Evolutionary conservation across 352 stramenopile species (phyloP).

Genomic region (Hyaloperonospora arabidopsidis): DNA sequence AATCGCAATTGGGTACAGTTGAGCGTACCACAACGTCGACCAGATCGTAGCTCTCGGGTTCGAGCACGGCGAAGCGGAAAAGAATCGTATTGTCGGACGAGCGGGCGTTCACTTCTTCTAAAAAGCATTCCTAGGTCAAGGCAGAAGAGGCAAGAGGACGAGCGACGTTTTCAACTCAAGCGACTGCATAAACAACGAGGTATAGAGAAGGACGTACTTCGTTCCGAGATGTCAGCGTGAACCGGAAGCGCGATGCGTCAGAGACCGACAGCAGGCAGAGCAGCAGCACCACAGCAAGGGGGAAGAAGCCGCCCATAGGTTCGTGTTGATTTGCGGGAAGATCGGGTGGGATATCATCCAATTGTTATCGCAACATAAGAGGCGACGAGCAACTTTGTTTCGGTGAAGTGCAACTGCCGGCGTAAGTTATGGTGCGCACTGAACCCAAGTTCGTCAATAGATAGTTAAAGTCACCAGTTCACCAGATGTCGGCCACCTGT

Average conservation of each 20-base stretch:
- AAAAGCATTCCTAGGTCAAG: slow-evolving; percentile 41
- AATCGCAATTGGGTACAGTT: not conserved
- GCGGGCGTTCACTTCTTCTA: slow-evolving; percentile 48
- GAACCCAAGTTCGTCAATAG: too few relatives aligned
- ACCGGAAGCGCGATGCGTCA: slow-evolving; percentile 42
- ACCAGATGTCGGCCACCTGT: too few relatives aligned
- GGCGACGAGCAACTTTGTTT: not conserved
- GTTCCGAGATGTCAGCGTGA: slow-evolving; percentile 30
- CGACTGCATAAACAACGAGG: slow-evolving; percentile 1
- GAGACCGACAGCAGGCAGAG: slow-evolving; percentile 7
- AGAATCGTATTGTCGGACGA: slow-evolving; percentile 52
- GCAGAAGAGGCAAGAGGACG: not conserved
- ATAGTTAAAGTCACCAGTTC: too few relatives aligned
- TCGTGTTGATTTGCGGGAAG: not conserved
- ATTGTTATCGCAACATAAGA: not conserved
- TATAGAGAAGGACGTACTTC: slow-evolving; percentile 23
- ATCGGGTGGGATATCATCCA: not conserved
- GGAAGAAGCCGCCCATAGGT: slow-evolving; percentile 17
- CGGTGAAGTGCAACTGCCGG: too few relatives aligned
- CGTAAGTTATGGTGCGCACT: too few relatives aligned
- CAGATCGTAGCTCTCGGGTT: slow-evolving; percentile 45
- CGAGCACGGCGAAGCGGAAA: slow-evolving; percentile 52
- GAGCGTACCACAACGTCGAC: slow-evolving; percentile 40
- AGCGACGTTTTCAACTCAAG: not conserved
- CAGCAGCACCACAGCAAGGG: slow-evolving; percentile 13